Conservation (phyloP, 2,329 filamentous ascomycete genomes). For the Botrytis paeoniae region DNA sequence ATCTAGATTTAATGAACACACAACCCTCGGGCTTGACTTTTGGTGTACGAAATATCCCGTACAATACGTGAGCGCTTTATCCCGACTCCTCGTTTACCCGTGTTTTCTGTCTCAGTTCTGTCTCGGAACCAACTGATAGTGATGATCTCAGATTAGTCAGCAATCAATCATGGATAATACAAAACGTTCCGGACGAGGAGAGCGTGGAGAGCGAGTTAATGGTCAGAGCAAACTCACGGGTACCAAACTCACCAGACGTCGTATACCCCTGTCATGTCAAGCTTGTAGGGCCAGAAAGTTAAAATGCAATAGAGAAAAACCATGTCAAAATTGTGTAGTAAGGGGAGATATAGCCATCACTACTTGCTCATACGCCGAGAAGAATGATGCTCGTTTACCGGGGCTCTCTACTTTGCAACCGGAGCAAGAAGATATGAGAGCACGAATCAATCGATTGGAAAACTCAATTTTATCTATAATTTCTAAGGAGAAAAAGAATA, state of each 20-base stretch:
- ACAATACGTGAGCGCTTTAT: neutral
- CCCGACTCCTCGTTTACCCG: neutral
- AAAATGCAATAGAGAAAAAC: conserved; percentile 53
- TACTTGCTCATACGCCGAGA: conserved; percentile 50
- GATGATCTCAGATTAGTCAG: neutral
- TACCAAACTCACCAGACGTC: conserved; percentile 9
- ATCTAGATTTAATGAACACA: neutral
- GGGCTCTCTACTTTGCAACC: conserved; percentile 17
- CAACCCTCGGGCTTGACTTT: neutral
- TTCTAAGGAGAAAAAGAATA: conserved; percentile 23
- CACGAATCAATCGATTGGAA: conserved; percentile 52
- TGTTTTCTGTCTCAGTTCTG: neutral
- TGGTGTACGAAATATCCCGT: neutral
- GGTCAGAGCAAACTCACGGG: neutral
- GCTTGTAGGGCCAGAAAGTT: conserved; percentile 28
- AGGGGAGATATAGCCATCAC: conserved; percentile 43
- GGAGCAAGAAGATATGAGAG: conserved; percentile 48
- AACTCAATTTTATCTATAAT: conserved; percentile 55
- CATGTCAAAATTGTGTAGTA: conserved; percentile 52
- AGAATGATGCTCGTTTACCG: conserved; percentile 42
- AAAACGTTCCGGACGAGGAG: neutral
- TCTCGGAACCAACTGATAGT: neutral
- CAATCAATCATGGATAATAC: neutral
- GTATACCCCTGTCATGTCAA: conserved; percentile 27
- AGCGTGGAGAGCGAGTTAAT: neutral